Conservation (phyloP, 2,329 filamentous ascomycete genomes). For the Calonectria crousiana region DNA sequence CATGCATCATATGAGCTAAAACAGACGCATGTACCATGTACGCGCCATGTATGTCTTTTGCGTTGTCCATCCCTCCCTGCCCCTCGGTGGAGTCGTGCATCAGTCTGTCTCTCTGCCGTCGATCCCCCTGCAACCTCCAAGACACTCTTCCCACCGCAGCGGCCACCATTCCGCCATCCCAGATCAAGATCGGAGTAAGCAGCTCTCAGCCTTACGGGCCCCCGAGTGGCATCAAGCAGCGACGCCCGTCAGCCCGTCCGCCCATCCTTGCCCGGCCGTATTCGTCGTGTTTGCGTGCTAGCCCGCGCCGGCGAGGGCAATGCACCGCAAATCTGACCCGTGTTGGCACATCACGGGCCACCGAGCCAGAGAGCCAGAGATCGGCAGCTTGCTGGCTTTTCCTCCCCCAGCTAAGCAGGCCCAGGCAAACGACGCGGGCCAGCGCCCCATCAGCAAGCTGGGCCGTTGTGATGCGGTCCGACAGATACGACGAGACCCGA, state of each 20-base stretch:
- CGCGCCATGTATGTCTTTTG: not conserved
- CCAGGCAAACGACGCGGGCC: not conserved
- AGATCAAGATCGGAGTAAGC: not conserved
- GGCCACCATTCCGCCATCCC: not conserved
- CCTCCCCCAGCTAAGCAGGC: not conserved
- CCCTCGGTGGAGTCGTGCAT: not conserved
- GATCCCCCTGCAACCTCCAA: not conserved
- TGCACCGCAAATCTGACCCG: not conserved
- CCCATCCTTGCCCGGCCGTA: not conserved
- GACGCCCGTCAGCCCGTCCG: not conserved
- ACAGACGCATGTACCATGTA: not conserved
- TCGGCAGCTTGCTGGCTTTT: not conserved
- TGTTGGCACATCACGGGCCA: not conserved
- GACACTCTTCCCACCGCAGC: not conserved
- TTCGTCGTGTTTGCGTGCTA: not conserved
- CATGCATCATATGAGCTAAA: not conserved
- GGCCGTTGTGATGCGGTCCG: conserved; percentile 4
- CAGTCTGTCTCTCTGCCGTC: not conserved
- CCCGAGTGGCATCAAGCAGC: too few species aligned
- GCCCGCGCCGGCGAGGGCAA: not conserved
- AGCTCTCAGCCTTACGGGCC: not conserved
- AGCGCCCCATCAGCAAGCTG: not conserved
- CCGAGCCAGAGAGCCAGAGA: not conserved
- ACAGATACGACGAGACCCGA: conserved; percentile 16
- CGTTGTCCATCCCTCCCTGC: not conserved